Base-by-base conservation (phyloP, 2,329 filamentous ascomycete species). In the Clonostachys rosea region DNA sequence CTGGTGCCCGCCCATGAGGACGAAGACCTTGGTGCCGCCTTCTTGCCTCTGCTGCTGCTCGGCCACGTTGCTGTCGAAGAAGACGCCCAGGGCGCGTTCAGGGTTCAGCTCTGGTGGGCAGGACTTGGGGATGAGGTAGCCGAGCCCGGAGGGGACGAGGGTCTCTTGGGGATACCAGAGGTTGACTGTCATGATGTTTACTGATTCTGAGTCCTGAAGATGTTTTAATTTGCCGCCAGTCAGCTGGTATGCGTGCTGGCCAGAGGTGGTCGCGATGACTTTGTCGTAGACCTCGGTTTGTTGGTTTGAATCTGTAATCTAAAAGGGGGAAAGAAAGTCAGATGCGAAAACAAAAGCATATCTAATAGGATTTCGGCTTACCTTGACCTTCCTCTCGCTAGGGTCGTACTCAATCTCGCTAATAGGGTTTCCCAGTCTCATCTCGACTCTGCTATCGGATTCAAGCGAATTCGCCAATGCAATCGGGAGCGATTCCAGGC, bases 1-100 rank as follows among this genome's bases (percentile, higher is more conserved):
- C 79, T 89, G 90, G 68, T 96, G 91, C 2, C 94, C 94, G 49
- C 94, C 94, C 48, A 99, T 73, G 83, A 99, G 95, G 56, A 97
- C 88, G 14, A 92, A 96, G 46, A 97, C 68, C 64, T 95, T 96
- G 13, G 90, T 95, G 20, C 89, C 90, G 35, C 54, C 17, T 42
- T 49, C 88, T 55, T 79, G 74, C 16, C 35, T 30, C 33, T 35
- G 37, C n/a, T 76, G 78, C 43, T 66, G 58, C 40, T 56, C 52
- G 47, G 60, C 52, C 33, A 69, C 78, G 52, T 89, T 83, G 3
- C 84, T 89, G 66, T 96, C 91, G 65, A 97, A 97, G 50, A 97
- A 87, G 45, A 97, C 91, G 52, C 94, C 94, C 6, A 99, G 82
- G 1, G 86, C 88, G 51, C 83, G 79, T 63, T 95, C 89, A 2